Evolutionary conservation across 148 eudicot species (phyloP).

Genomic region (Cornus controversa): DNA sequence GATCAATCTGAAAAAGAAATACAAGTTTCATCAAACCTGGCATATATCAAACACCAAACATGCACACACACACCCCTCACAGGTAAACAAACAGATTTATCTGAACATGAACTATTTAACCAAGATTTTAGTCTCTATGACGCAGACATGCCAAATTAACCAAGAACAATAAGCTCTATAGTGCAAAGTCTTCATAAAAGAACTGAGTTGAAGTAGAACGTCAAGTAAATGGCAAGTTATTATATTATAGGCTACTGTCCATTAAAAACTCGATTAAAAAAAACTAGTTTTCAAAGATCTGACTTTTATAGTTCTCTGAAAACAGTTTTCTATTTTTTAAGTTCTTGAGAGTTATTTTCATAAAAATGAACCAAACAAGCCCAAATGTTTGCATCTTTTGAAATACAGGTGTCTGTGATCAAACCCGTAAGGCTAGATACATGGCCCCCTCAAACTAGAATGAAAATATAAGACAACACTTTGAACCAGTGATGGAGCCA

Average conservation of each 20-base stretch:
- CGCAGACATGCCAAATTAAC: too few species aligned
- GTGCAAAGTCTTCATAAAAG: not conserved
- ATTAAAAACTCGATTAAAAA: too few species aligned
- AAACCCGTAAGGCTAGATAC: too few species aligned
- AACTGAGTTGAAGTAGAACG: not conserved
- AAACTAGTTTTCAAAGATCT: too few species aligned
- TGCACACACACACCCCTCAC: too few species aligned
- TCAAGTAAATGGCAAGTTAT: not conserved
- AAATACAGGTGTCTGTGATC: not conserved
- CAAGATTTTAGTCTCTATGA: not conserved
- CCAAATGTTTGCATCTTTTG: not conserved
- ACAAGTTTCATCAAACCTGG: not conserved
- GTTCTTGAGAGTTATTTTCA: not conserved
- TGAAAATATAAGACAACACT: not conserved
- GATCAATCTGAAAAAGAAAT: conserved; percentile 5
- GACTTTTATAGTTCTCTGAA: too few species aligned
- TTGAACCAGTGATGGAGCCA: too few species aligned
- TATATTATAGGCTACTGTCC: not conserved
- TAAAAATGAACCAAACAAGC: not conserved
- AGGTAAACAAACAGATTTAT: not conserved
- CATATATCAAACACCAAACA: not conserved
- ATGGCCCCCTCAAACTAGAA: not conserved
- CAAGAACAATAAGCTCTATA: too few species aligned
- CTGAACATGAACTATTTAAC: not conserved
- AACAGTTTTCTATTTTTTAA: too few species aligned